These are phyloP conservation scores for Ploettnerulaceae sp. DNA, from an alignment of 2,329 filamentous ascomycete species.

Conservation along the genomic window DNA sequence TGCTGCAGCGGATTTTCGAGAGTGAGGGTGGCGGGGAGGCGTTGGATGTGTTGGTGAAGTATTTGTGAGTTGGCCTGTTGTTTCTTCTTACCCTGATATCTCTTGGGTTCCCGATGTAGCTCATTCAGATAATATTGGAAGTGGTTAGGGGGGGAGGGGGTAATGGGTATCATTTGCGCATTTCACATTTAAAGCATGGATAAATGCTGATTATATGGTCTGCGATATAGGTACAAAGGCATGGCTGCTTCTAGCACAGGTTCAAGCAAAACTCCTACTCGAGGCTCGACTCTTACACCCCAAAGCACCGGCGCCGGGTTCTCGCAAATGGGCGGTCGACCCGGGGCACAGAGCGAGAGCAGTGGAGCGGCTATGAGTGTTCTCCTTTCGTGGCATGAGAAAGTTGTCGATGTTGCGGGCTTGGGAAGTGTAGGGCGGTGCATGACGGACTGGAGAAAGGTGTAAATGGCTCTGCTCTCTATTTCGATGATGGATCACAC, in stretches of 20 bases:
- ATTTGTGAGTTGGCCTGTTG: conserved; percentile 60
- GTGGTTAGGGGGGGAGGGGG: too few relatives aligned
- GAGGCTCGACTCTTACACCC: conserved; percentile 52
- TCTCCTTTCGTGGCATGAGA: conserved; percentile 96
- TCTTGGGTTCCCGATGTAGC: neutral
- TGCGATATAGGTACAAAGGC: conserved; percentile 72
- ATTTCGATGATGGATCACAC: neutral
- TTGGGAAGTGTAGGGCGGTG: conserved; percentile 86
- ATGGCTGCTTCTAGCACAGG: conserved; percentile 52
- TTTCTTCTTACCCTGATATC: neutral
- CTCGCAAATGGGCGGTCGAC: conserved; percentile 65
- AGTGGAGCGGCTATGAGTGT: conserved; percentile 93
- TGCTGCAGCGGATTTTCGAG: conserved; percentile 75
- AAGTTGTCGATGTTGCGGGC: conserved; percentile 90
- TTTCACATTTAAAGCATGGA: too few relatives aligned
- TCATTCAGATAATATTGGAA: neutral
- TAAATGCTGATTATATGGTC: neutral
- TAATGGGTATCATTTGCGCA: too few relatives aligned
- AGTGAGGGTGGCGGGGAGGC: conserved; percentile 77
- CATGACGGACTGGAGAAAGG: conserved; percentile 94
- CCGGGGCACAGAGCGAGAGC: conserved; percentile 54
- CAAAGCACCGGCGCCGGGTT: conserved; percentile 71
- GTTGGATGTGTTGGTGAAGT: conserved; percentile 95
- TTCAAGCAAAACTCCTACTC: conserved; percentile 34
- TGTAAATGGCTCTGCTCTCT: conserved; percentile 45